These are phyloP conservation scores for Pestalotiopsis fici DNA, from an alignment of 2,329 filamentous ascomycete genomes.

Conservation along the genomic window DNA sequence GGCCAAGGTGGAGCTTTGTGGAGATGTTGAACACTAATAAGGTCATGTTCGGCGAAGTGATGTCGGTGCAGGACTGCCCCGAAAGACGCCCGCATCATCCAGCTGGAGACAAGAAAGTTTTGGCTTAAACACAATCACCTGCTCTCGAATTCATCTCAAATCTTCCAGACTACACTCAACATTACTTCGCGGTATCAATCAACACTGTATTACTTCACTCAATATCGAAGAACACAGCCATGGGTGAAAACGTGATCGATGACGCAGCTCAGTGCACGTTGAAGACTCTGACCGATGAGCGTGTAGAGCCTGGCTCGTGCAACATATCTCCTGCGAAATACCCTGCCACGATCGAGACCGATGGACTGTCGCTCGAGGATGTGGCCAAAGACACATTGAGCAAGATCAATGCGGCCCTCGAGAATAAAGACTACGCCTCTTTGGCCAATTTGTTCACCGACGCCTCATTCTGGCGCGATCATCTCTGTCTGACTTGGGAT, in stretches of 20 bases:
- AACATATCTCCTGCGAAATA: conserved; percentile 52
- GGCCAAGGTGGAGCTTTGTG: background rate
- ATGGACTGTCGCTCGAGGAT: conserved; percentile 33
- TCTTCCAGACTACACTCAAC: background rate
- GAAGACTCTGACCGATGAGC: conserved; percentile 2
- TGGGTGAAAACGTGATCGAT: background rate
- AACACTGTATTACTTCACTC: too few species aligned
- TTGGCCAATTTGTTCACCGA: conserved; percentile 40
- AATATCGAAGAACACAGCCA: background rate
- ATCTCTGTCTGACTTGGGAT: conserved; percentile 47
- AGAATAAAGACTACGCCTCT: conserved; percentile 31
- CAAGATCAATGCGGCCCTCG: conserved; percentile 35
- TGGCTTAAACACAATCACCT: too few species aligned
- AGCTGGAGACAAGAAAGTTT: too few species aligned
- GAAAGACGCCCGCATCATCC: background rate
- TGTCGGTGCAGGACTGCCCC: background rate
- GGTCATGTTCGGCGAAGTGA: background rate
- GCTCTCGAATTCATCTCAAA: background rate
- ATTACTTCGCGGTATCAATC: background rate
- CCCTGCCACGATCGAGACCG: conserved; percentile 29
- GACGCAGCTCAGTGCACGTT: background rate
- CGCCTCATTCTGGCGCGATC: conserved; percentile 60
- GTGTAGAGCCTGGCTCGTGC: conserved; percentile 47
- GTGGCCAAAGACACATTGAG: conserved; percentile 29
- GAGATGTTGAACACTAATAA: background rate